Conservation (phyloP, 768 basidiomycete genomes). For the Pisolithus microcarpus region DNA sequence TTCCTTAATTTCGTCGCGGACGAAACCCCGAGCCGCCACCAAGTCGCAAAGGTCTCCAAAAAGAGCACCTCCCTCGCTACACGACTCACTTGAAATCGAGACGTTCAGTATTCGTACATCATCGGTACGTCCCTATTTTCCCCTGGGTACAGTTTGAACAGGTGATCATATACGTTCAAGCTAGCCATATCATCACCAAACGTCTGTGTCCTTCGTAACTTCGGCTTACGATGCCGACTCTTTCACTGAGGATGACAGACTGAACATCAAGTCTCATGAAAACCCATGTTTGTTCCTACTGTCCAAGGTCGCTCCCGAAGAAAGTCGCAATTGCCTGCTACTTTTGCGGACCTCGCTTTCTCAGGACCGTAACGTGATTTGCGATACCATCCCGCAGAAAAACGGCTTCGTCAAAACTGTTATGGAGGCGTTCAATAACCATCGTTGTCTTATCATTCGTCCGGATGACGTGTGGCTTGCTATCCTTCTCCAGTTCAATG, state of each 20-base stretch:
- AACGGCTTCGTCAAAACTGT: constrained; percentile 33
- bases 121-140: constrained; percentile 10
- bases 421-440: constrained; percentile 29
- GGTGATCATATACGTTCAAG: constrained; percentile 5
- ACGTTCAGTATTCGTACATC: constrained; percentile 3
- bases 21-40: constrained; percentile 1
- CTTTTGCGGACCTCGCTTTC: constrained; percentile 26
- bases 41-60: constrained; percentile 16
- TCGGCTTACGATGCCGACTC: constrained; percentile 18
- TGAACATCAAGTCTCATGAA: constrained; percentile 17
- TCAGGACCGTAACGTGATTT: constrained; percentile 9
- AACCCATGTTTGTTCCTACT: constrained; percentile 16
- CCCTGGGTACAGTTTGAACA: background rate
- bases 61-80: constrained; percentile 1
- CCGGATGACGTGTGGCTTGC: constrained; percentile 45
- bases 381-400: constrained; percentile 23
- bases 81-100: background rate
- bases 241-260: constrained; percentile 24
- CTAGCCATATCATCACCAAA: background rate
- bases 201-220: constrained; percentile 20
- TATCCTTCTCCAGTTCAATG: constrained; percentile 31
- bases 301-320: constrained; percentile 12
- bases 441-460: constrained; percentile 34
- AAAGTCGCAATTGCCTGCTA: constrained; percentile 16
- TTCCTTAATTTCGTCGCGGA: constrained; percentile 3